Base-by-base conservation (phyloP, 148 eudicot species). In the Vaccinium corymbosum region DNA sequence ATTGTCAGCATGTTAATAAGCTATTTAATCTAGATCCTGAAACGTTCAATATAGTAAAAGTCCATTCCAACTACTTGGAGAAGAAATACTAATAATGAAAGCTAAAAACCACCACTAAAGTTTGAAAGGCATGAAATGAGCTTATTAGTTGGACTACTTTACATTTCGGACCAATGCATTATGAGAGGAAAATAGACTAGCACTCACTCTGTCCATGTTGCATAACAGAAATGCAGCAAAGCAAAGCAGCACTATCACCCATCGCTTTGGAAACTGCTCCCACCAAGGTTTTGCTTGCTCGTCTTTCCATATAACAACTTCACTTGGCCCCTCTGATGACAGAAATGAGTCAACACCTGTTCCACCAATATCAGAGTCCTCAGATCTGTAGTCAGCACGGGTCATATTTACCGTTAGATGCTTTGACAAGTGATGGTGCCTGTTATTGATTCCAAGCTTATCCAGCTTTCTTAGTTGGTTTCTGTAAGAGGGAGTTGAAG, bases 191-290 rank as follows among this genome's bases (percentile, higher is more conserved):
- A 83, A 52, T 29, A 76, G 25, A 62, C 68, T 75, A 62, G 35
- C 73, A 90, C 98, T 97, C 86, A 97, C 99, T 83, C 99, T 93
- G 82, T 97, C 99, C 99, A 97, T 97, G 89, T 97, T 97, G 91
- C 99, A 97, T 76, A 97, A 84, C 85, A 96, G 87, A 89, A 96
- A 96, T 76, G 99, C 89, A 70, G 89, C 80, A 85, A 92, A 91
- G 84, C 95, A 94, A 49, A 93, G 94, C 83, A 93, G 84, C 75
- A 96, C 98, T 66, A 94, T 91, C 80, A 92, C 91, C 98, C 97
- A 94, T 48, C 99, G 95, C 87, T 94, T 97, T 77, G 98, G 98
- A 77, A 96, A 84, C 80, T 88, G 90, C 86, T 89, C 89, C 91
- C 89, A 90, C 91, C 89, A 91, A 85, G 90, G 88, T 74, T 78